Conservation (phyloP, 148 eudicot species). For the Vaccinium vitisidaea region DNA sequence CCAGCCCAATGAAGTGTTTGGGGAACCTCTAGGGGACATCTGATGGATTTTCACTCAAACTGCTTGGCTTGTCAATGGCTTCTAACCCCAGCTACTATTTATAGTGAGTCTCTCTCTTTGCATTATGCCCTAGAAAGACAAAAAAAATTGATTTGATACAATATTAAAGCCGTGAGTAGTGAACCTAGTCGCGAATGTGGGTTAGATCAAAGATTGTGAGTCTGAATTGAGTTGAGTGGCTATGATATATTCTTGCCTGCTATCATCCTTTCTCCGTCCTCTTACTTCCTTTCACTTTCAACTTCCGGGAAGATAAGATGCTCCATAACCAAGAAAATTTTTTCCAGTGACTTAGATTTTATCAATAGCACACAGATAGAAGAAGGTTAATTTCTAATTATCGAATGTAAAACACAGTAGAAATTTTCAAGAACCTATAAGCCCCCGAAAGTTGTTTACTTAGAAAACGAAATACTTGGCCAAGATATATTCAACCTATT, state of each 20-base stretch:
- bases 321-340: background rate
- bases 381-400: background rate
- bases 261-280: background rate
- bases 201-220: constrained; percentile 7
- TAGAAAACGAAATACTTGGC: background rate
- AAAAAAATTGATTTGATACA: background rate
- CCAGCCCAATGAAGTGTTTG: constrained; percentile 8
- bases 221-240: background rate
- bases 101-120: background rate
- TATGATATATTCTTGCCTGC: background rate
- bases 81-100: background rate
- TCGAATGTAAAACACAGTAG: background rate
- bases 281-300: constrained; percentile 3
- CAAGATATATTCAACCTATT: background rate
- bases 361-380: background rate
- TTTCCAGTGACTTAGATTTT: background rate
- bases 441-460: too few species aligned
- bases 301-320: background rate
- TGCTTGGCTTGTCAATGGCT: background rate
- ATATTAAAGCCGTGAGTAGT: background rate
- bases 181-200: background rate
- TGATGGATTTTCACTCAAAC: background rate
- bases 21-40: constrained; percentile 4
- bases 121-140: background rate
- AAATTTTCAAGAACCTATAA: background rate